Percentiles rank a stretch among this genome's conserved stretches.
These are phyloP conservation scores for Silene latifolia DNA, from an alignment of 148 eudicot species.

Conservation along the genomic window DNA sequence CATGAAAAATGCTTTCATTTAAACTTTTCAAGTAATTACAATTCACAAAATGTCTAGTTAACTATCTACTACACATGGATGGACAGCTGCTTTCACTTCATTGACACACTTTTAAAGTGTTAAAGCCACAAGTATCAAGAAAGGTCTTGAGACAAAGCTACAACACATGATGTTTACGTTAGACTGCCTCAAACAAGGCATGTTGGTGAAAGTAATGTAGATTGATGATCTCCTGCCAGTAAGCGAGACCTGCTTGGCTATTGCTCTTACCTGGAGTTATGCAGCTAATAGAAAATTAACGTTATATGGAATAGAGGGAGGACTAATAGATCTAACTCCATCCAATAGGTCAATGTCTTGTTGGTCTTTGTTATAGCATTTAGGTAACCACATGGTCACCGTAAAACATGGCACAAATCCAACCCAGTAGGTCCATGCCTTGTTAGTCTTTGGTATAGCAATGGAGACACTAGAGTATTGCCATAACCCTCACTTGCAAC, in stretches of 20 bases:
- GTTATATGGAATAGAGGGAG: background rate
- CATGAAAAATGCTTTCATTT: too few relatives aligned
- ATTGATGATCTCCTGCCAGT: constrained; percentile 6
- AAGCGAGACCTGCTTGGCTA: background rate
- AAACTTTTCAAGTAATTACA: too few relatives aligned
- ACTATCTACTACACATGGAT: too few relatives aligned
- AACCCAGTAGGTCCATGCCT: too few relatives aligned
- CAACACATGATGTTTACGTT: background rate
- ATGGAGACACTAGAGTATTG: background rate
- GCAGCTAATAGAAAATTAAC: background rate
- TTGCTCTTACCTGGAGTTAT: background rate
- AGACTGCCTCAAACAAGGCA: background rate
- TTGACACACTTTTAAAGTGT: background rate
- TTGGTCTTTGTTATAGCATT: background rate
- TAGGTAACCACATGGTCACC: background rate
- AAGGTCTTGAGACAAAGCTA: background rate
- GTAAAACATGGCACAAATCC: background rate
- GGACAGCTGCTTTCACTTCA: background rate
- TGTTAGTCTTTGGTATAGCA: too few relatives aligned
- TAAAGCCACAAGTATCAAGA: background rate
- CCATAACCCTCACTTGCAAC: background rate
- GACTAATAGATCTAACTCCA: background rate
- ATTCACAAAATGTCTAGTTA: too few relatives aligned
- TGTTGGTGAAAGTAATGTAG: background rate
- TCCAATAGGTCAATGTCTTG: background rate